Conservation (phyloP, 257 asterid genomes). For the Gynochthodes officinalis region DNA sequence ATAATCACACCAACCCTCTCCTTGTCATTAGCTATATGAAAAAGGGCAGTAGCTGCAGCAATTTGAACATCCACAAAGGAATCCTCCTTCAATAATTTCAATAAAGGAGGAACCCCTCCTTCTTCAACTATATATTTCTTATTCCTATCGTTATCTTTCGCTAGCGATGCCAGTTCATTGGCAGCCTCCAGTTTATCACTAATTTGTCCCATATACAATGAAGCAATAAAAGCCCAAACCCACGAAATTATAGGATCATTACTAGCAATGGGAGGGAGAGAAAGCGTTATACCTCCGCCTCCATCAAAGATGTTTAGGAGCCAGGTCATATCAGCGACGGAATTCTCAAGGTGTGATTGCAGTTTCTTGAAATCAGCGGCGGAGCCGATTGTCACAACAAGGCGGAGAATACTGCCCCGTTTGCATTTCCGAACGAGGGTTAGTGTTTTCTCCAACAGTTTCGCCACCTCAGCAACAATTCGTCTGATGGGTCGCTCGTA, state of each 20-base stretch:
- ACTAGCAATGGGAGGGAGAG: constrained; percentile 81
- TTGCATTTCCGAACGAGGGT: constrained; percentile 63
- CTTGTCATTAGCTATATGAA: constrained; percentile 46
- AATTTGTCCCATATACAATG: constrained; percentile 56
- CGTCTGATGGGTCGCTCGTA: constrained; percentile 80
- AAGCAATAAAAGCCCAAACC: constrained; percentile 82
- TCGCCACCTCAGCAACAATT: constrained; percentile 50
- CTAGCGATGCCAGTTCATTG: constrained; percentile 59
- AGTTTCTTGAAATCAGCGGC: constrained; percentile 71
- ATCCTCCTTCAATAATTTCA: constrained; percentile 59
- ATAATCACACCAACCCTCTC: constrained; percentile 55
- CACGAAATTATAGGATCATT: constrained; percentile 79
- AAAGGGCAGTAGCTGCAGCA: constrained; percentile 57
- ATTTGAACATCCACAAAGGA: constrained; percentile 63
- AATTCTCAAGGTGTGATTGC: constrained; percentile 45
- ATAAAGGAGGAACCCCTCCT: constrained; percentile 63
- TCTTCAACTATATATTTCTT: constrained; percentile 80
- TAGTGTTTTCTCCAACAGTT: constrained; percentile 48
- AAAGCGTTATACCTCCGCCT: constrained; percentile 67
- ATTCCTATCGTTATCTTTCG: constrained; percentile 77
- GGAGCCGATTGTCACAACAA: constrained; percentile 61
- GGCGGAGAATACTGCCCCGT: constrained; percentile 52
- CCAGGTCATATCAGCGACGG: constrained; percentile 76
- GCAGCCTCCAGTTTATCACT: constrained; percentile 66
- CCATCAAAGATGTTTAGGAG: constrained; percentile 53